phyloP scores from a whole-genome alignment of 2,329 filamentous ascomycete species.

The Didymella arachidicola region DNA sequence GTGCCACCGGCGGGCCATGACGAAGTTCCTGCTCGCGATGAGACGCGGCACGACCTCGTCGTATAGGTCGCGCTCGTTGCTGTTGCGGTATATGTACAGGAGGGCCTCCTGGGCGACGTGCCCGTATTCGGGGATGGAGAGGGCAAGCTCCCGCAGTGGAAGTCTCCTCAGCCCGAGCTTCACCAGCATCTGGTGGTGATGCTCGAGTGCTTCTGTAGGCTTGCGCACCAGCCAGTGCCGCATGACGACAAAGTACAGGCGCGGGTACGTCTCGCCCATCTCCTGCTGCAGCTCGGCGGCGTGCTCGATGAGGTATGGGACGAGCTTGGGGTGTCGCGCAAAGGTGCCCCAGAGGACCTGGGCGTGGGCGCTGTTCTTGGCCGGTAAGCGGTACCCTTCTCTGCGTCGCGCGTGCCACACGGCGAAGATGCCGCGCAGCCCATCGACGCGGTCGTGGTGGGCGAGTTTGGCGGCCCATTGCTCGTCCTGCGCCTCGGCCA shows the following conservation, averaged over 20 bases:
- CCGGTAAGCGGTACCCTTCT: slow-evolving; percentile 52
- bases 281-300: slow-evolving; percentile 51
- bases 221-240: slow-evolving; percentile 46
- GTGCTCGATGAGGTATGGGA: slow-evolving; percentile 52
- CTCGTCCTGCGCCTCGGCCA: slow-evolving; percentile 23
- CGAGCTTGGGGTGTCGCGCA: slow-evolving; percentile 47
- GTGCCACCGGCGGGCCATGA: slow-evolving; percentile 52
- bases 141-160: slow-evolving; percentile 35
- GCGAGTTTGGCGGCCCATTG: slow-evolving; percentile 55
- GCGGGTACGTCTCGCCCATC: slow-evolving; percentile 46
- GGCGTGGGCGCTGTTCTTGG: slow-evolving; percentile 47
- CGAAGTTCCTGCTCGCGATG: slow-evolving; percentile 35
- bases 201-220: slow-evolving; percentile 30
- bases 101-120: slow-evolving; percentile 30
- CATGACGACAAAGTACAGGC: slow-evolving; percentile 57
- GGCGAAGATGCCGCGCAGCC: slow-evolving; percentile 51
- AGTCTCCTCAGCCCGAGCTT: slow-evolving; percentile 36
- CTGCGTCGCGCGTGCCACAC: slow-evolving; percentile 54
- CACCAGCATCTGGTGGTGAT: slow-evolving; percentile 38
- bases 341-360: slow-evolving; percentile 57
- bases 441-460: slow-evolving; percentile 52
- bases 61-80: slow-evolving; percentile 52
- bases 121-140: slow-evolving; percentile 27
- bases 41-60: slow-evolving; percentile 51
- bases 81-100: slow-evolving; percentile 50